phyloP scores from a whole-genome alignment of 2,329 filamentous ascomycete species.

The Fusarium odoratissimum region DNA sequence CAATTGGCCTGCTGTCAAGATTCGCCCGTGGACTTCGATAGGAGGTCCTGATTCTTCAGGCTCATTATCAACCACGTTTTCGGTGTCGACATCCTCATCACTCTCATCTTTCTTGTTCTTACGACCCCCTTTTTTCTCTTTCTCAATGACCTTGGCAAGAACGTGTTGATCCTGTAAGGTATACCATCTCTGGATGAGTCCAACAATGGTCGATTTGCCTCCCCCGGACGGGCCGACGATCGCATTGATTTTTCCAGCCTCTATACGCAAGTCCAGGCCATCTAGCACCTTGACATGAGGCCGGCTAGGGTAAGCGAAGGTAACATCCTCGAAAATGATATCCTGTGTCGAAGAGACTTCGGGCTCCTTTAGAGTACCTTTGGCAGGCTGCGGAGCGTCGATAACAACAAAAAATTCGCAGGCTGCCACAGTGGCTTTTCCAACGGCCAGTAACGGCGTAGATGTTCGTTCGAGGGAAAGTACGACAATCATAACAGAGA shows the following conservation, averaged over 20 bases:
- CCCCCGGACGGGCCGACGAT: slow-evolving; percentile 79
- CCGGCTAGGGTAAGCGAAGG: slow-evolving; percentile 78
- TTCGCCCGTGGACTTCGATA: slow-evolving; percentile 58
- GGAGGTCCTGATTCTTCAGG: slow-evolving; percentile 55
- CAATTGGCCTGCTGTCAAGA: slow-evolving; percentile 64
- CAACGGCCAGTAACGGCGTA: slow-evolving; percentile 67
- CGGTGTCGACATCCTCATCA: slow-evolving; percentile 44
- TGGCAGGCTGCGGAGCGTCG: slow-evolving; percentile 56
- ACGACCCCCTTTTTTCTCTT: slow-evolving; percentile 58
- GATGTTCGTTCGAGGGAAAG: slow-evolving; percentile 68
- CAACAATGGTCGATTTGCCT: slow-evolving; percentile 80
- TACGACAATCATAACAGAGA: slow-evolving; percentile 69
- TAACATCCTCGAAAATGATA: slow-evolving; percentile 68
- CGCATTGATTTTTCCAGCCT: slow-evolving; percentile 75
- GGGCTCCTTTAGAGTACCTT: slow-evolving; percentile 51
- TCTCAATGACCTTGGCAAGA: slow-evolving; percentile 62
- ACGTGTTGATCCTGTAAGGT: slow-evolving; percentile 65
- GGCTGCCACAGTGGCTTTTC: slow-evolving; percentile 68
- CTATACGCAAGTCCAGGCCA: slow-evolving; percentile 66
- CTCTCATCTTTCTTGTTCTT: slow-evolving; percentile 54
- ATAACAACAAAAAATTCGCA: slow-evolving; percentile 69
- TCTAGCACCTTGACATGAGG: slow-evolving; percentile 73
- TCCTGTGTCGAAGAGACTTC: slow-evolving; percentile 54
- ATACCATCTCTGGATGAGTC: slow-evolving; percentile 79
- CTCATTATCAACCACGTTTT: slow-evolving; percentile 46